Evolutionary conservation across 2,329 filamentous ascomycete species (phyloP).

Genomic region (Pseudocercospora fijiensis): DNA sequence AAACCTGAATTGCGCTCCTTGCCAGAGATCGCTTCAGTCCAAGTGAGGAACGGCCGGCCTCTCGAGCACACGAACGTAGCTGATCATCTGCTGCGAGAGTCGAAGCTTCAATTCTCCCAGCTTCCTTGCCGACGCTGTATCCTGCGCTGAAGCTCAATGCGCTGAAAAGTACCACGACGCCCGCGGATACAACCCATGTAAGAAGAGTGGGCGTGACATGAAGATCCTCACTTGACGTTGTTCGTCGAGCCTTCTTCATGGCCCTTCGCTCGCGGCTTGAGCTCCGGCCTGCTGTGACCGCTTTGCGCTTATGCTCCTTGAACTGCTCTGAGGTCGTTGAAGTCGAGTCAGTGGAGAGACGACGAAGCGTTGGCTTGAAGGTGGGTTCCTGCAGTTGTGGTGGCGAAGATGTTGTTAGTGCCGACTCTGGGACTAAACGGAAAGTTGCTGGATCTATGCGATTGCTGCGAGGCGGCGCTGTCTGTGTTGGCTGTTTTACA

Average conservation of each 20-base stretch:
- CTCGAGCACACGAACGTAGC: constrained; percentile 34
- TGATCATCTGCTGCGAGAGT: constrained; percentile 26
- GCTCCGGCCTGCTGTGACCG: constrained; percentile 39
- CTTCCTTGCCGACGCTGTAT: constrained; percentile 60
- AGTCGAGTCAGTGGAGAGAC: constrained; percentile 33
- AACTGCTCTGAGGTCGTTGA: constrained; percentile 31
- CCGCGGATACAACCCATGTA: constrained; percentile 65
- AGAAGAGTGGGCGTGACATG: constrained; percentile 59
- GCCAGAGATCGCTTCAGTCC: constrained; percentile 37
- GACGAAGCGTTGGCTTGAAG: constrained; percentile 40
- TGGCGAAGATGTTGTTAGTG: constrained; percentile 41
- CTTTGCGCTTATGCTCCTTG: constrained; percentile 49
- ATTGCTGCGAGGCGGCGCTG: constrained; percentile 26
- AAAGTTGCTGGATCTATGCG: constrained; percentile 55
- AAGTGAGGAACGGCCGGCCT: constrained; percentile 35
- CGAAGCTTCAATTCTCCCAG: constrained; percentile 28
- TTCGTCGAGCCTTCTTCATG: constrained; percentile 46
- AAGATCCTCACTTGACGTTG: constrained; percentile 35
- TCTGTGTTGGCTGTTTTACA: constrained; percentile 35
- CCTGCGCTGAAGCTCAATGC: constrained; percentile 65
- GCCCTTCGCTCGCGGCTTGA: constrained; percentile 47
- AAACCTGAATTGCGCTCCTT: constrained; percentile 35
- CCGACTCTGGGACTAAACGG: constrained; percentile 60
- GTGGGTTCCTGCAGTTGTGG: constrained; percentile 33
- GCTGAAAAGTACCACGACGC: constrained; percentile 63